Evolutionary conservation across 495 filamentous ascomycete species (phyloP).

Genomic region (Clohesyomyces aquaticus): DNA sequence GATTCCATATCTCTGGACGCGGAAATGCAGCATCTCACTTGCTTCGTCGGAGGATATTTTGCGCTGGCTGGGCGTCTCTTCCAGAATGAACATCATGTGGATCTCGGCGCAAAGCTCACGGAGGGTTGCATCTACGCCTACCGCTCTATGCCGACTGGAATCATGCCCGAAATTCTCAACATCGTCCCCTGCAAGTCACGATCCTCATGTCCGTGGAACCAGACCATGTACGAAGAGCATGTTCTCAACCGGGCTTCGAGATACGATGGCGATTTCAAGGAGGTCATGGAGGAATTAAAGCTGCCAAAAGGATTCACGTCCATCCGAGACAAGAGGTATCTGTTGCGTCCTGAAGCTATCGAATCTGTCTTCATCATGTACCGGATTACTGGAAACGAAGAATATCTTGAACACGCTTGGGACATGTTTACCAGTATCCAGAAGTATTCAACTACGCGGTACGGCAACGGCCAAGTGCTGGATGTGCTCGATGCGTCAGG

Average conservation of each 20-base stretch:
- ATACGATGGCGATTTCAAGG: conserved; percentile 25
- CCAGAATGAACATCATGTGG: conserved; percentile 35
- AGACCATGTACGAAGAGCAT: conserved; percentile 46
- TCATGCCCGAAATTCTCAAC: conserved; percentile 55
- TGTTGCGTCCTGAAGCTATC: conserved; percentile 63
- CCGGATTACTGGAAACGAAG: conserved; percentile 59
- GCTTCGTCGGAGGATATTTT: conserved; percentile 45
- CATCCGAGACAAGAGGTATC: conserved; percentile 49
- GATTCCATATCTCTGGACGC: conserved; percentile 42
- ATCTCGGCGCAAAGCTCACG: conserved; percentile 41
- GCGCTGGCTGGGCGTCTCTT: conserved; percentile 41
- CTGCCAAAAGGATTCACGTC: conserved; percentile 48
- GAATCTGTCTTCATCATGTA: conserved; percentile 64
- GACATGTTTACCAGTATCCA: conserved; percentile 59
- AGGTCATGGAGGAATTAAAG: conserved; percentile 39
- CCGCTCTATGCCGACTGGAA: conserved; percentile 45
- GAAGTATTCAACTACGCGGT: conserved; percentile 51
- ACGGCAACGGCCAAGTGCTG: conserved; percentile 56
- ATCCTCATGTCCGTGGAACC: conserved; percentile 49
- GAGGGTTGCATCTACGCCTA: conserved; percentile 46
- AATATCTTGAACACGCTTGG: conserved; percentile 64
- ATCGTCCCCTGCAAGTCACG: conserved; percentile 45
- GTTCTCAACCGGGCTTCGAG: conserved; percentile 38
- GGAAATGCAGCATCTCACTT: conserved; percentile 47
- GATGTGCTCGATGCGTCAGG: conserved; percentile 35